These are phyloP conservation scores for Incumbomyces delicatus DNA, from an alignment of 2,329 filamentous ascomycete genomes.

Conservation along the genomic window DNA sequence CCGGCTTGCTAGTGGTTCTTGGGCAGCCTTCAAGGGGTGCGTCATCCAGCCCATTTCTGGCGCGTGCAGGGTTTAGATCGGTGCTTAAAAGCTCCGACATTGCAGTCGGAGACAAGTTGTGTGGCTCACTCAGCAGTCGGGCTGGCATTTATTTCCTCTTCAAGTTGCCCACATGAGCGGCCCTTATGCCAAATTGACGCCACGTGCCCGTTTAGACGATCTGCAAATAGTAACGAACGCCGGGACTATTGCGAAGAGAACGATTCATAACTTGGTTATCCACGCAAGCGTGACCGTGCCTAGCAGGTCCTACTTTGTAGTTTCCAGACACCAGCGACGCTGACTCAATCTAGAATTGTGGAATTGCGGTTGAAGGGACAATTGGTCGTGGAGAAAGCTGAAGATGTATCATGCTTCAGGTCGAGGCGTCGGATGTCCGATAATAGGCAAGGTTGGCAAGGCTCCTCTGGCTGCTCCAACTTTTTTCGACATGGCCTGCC, in stretches of 20 bases:
- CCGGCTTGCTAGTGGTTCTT: constrained; percentile 4
- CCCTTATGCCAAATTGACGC: constrained; percentile 6
- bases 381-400: too few relatives aligned
- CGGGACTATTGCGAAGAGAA: not conserved
- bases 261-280: not conserved
- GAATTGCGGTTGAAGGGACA: too few relatives aligned
- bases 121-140: too few relatives aligned
- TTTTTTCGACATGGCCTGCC: constrained; percentile 1
- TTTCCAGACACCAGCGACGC: too few relatives aligned
- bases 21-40: not conserved
- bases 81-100: constrained; percentile 4
- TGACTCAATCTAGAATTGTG: too few relatives aligned
- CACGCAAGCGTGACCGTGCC: not conserved
- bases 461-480: constrained; percentile 2
- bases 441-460: too few relatives aligned
- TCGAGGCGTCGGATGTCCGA: constrained; percentile 3
- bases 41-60: not conserved
- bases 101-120: not conserved
- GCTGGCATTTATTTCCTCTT: too few relatives aligned
- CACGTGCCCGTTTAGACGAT: constrained; percentile 6
- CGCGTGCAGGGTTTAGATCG: not conserved
- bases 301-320: too few relatives aligned
- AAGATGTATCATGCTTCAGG: too few relatives aligned
- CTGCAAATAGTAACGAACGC: constrained; percentile 6
- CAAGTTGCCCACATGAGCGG: not conserved